Conservation (phyloP, 441 rosid genomes). For the Biscutella laevigata region DNA sequence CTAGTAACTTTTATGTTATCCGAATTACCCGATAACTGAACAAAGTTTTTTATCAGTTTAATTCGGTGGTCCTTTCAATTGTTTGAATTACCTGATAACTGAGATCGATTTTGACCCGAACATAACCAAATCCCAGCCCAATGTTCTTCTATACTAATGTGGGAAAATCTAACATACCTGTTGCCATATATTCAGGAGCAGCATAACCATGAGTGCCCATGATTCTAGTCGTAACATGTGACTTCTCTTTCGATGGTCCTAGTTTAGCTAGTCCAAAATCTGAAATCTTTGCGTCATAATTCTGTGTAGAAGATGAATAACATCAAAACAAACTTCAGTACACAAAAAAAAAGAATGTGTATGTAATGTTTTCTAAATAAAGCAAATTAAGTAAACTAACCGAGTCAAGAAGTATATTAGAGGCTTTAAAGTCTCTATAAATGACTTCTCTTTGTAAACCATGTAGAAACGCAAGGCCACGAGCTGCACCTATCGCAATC, state of each 20-base stretch:
- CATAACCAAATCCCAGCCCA: too few relatives aligned
- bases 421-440: constrained; percentile 52
- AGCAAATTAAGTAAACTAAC: constrained; percentile 32
- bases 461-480: constrained; percentile 47
- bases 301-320: constrained; percentile 17
- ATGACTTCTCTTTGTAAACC: constrained; percentile 42
- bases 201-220: too few relatives aligned
- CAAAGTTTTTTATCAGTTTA: too few relatives aligned
- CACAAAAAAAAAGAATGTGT: not conserved
- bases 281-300: constrained; percentile 40
- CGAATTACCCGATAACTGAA: too few relatives aligned
- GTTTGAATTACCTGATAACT: too few relatives aligned
- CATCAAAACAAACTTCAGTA: constrained; percentile 1
- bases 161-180: too few relatives aligned
- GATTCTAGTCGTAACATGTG: constrained; percentile 47
- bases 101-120: too few relatives aligned
- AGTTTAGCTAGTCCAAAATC: constrained; percentile 50
- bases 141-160: too few relatives aligned
- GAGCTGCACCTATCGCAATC: constrained; percentile 48
- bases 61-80: too few relatives aligned
- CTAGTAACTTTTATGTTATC: too few relatives aligned
- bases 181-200: too few relatives aligned
- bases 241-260: constrained; percentile 40
- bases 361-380: too few relatives aligned
- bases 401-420: constrained; percentile 50